phyloP scores from a whole-genome alignment of 768 basidiomycete genomes.

The Tephrocybe sp. region DNA sequence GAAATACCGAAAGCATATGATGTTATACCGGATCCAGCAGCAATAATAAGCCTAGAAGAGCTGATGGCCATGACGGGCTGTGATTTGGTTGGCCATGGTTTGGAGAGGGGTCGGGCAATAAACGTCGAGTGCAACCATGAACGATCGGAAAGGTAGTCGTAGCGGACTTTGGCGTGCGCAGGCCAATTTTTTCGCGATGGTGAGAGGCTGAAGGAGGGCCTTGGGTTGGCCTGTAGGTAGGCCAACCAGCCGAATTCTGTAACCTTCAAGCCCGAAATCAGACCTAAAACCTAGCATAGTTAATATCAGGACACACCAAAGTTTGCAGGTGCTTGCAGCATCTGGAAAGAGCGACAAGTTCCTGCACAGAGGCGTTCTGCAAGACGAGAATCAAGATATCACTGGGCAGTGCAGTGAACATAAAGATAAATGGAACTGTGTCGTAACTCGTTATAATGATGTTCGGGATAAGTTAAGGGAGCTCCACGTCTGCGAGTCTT shows the following conservation, averaged over 20 bases:
- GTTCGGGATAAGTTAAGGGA: background rate
- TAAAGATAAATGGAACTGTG: conserved; percentile 10
- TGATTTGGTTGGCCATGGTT: conserved; percentile 54
- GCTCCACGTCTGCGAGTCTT: background rate
- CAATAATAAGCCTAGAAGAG: conserved; percentile 55
- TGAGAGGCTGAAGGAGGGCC: conserved; percentile 53
- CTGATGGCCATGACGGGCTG: conserved; percentile 61
- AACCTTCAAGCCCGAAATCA: conserved; percentile 41
- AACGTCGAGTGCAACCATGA: conserved; percentile 54
- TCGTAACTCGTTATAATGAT: background rate
- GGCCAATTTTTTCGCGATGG: conserved; percentile 45
- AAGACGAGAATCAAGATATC: conserved; percentile 60
- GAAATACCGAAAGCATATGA: conserved; percentile 50
- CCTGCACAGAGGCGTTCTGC: conserved; percentile 40
- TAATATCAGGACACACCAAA: conserved; percentile 39
- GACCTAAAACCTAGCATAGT: conserved; percentile 1
- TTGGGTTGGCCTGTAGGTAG: conserved; percentile 49
- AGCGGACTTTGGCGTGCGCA: conserved; percentile 41
- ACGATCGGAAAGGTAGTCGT: conserved; percentile 51
- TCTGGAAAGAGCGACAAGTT: conserved; percentile 40
- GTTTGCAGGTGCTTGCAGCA: conserved; percentile 38
- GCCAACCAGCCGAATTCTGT: conserved; percentile 58
- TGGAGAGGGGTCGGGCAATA: conserved; percentile 63
- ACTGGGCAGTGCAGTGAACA: conserved; percentile 41
- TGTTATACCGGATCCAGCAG: conserved; percentile 56